phyloP scores from a whole-genome alignment of 208 protist genomes.

The Acanthamoeba triangularis region DNA sequence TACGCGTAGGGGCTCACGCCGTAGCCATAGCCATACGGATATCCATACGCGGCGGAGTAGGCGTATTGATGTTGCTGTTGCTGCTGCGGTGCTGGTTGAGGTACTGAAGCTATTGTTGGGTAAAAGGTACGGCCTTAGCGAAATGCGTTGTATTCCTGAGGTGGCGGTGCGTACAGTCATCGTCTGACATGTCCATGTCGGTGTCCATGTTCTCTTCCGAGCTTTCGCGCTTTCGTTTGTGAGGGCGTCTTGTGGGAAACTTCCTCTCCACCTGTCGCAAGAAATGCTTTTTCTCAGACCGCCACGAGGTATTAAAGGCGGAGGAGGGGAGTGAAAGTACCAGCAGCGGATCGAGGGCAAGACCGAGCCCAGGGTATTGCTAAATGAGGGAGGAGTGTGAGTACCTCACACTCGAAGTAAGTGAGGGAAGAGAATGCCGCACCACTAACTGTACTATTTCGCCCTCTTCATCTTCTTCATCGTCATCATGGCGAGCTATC shows the following conservation, averaged over 20 bases:
- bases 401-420: neutral
- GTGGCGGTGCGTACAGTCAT: neutral
- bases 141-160: neutral
- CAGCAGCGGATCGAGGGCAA: neutral
- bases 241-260: neutral
- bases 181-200: slow-evolving; percentile 2
- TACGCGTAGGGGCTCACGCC: neutral
- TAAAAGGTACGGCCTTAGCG: neutral
- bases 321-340: neutral
- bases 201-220: neutral
- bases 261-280: neutral
- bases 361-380: neutral
- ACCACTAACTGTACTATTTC: slow-evolving; percentile 4
- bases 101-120: neutral
- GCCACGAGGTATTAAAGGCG: neutral
- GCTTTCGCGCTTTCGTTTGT: neutral
- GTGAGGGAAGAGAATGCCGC: neutral
- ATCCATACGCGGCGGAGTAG: neutral
- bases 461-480: too few species aligned
- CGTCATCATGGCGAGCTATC: neutral
- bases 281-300: too few species aligned
- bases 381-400: neutral
- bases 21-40: neutral
- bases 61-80: neutral
- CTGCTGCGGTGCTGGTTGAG: neutral